Evolutionary conservation across 306 rosid genomes (phyloP).

Genomic region (Cicer pinnatifidum): DNA sequence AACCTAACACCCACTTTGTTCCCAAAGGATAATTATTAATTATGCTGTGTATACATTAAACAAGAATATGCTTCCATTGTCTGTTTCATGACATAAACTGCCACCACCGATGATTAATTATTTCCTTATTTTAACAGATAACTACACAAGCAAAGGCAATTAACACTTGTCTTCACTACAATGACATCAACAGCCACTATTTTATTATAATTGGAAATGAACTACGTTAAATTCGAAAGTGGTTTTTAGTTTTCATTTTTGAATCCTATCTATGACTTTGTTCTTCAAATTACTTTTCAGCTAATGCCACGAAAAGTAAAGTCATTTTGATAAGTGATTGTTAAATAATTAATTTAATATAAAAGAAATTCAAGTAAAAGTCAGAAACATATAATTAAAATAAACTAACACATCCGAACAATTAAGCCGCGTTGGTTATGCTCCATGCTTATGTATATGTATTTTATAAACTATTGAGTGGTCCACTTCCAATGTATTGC

Average conservation of each 20-base stretch:
- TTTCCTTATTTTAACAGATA: slow-evolving; percentile 37
- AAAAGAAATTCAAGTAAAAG: slow-evolving; percentile 27
- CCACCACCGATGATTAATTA: slow-evolving; percentile 4
- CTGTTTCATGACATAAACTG: slow-evolving; percentile 33
- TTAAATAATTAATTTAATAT: neutral
- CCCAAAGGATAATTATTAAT: slow-evolving; percentile 41
- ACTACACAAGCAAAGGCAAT: slow-evolving; percentile 15
- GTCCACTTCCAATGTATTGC: slow-evolving; percentile 30
- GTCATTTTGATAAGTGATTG: slow-evolving; percentile 24
- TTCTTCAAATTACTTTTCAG: slow-evolving; percentile 31
- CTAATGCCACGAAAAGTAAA: slow-evolving; percentile 28
- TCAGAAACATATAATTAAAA: slow-evolving; percentile 27
- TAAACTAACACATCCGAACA: slow-evolving; percentile 1
- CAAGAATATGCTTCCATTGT: neutral
- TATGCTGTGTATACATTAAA: slow-evolving; percentile 4
- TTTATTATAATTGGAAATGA: slow-evolving; percentile 38
- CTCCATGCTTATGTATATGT: neutral
- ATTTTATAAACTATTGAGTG: neutral
- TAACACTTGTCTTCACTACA: slow-evolving; percentile 44
- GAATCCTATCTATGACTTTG: slow-evolving; percentile 18
- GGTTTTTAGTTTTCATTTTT: slow-evolving; percentile 28
- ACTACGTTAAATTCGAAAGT: slow-evolving; percentile 21
- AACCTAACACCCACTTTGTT: slow-evolving; percentile 38
- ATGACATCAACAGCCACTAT: slow-evolving; percentile 43
- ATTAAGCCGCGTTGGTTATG: slow-evolving; percentile 39